Evolutionary conservation across 1,284 basidiomycete species (phyloP).

Genomic region (Sporisorium graminicola): DNA sequence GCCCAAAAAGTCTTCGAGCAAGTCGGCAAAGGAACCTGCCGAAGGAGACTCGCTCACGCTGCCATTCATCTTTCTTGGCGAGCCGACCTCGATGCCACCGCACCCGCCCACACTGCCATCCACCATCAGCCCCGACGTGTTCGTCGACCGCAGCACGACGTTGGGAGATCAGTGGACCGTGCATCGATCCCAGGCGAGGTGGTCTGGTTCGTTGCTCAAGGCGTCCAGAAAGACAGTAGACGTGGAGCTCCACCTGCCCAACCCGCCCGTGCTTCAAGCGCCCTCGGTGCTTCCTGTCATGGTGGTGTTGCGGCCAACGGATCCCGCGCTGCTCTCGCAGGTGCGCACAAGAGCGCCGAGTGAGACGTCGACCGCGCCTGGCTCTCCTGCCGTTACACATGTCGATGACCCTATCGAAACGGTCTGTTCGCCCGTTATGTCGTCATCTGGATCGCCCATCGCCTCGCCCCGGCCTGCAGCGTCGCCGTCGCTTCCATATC

Average conservation of each 20-base stretch:
- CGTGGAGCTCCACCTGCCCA: conserved; percentile 56
- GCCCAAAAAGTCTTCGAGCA: conserved; percentile 36
- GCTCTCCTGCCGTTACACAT: conserved; percentile 35
- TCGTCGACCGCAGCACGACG: conserved; percentile 28
- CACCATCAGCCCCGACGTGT: conserved; percentile 50
- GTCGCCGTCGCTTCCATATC: too few relatives aligned
- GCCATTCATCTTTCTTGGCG: conserved; percentile 64
- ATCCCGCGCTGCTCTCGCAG: conserved; percentile 53
- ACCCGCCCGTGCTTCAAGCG: conserved; percentile 51
- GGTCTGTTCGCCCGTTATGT: conserved; percentile 12
- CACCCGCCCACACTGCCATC: conserved; percentile 52
- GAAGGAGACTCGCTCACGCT: conserved; percentile 53
- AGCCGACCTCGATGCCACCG: conserved; percentile 51
- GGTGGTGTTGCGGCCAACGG: conserved; percentile 58
- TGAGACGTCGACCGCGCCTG: conserved; percentile 39
- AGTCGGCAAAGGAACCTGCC: conserved; percentile 33
- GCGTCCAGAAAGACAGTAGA: conserved; percentile 51
- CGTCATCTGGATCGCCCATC: conserved; percentile 11
- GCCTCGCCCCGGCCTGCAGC: conserved; percentile 7
- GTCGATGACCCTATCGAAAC: conserved; percentile 45
- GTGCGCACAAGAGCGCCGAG: conserved; percentile 37
- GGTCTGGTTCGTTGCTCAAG: conserved; percentile 57
- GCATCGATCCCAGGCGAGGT: conserved; percentile 54
- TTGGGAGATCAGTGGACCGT: conserved; percentile 57
- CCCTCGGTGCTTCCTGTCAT: conserved; percentile 61